Evolutionary conservation across 768 basidiomycete genomes (phyloP), one percentile per base, ranked within the genome.

Genomic region (Phanerochaete carnosa): DNA sequence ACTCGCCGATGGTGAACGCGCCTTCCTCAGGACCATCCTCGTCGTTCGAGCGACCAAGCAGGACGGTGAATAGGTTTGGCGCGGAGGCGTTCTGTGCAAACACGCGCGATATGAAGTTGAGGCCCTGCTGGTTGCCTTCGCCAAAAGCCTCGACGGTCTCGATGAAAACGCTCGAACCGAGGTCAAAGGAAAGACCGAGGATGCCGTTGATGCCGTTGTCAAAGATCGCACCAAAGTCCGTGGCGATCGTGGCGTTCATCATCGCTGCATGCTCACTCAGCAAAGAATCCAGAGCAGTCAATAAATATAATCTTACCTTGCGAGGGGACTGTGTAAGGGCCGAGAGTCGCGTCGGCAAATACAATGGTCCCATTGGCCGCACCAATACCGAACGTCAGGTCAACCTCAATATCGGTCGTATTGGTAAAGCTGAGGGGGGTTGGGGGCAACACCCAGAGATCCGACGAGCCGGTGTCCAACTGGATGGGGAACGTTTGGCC

Each of bases 151-250:
- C 5, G 8, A 39, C 32, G 15, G 67, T 56, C 39, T 62, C 60
- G 32, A 32, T 28, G 50, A 92, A 88, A 60, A 95, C 83, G 35
- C 74, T 79, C 3, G 92, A 93, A 37, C 90, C 81, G 16, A 82
- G 80, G 55, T 85, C 85, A 67, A 92, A 92, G 32, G 92, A 89
- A n/a, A 93, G 80, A 26, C 92, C 91, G 43, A 86, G 68, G 65
- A 94, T 83, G 23, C 92, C 92, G 64, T 75, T 70, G 22, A 88
- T 85, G 28, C 84, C 87, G 65, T 87, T 89, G 9, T 76, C 76
- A 45, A 90, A 75, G 15, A 88, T 84, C 12, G 89, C 86, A 70
- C 90, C 90, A 53, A 83, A 72, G 37, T 86, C 58, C 90, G 71
- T 64, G 2, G 64, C 63, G 8, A 58, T 25, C 5, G 58, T 59